These are phyloP conservation scores for Pseudoperonospora humuli DNA, from an alignment of 352 stramenopile genomes.

Conservation along the genomic window DNA sequence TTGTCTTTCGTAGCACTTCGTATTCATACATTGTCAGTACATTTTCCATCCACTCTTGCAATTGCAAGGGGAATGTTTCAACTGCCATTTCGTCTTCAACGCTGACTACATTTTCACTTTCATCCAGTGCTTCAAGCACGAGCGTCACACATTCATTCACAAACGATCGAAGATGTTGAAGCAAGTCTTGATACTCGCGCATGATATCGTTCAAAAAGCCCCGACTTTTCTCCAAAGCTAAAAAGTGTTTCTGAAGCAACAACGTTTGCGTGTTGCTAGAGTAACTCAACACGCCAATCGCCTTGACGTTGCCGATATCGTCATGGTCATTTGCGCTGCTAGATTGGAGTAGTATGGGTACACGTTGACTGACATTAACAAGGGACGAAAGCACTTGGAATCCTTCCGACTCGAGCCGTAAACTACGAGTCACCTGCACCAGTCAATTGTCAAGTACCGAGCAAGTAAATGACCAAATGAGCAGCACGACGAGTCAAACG, in stretches of 20 bases:
- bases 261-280: conserved; percentile 28
- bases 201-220: conserved; percentile 48
- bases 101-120: conserved; percentile 16
- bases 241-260: conserved; percentile 58
- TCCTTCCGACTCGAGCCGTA: conserved; percentile 50
- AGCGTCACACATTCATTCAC: conserved; percentile 25
- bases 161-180: conserved; percentile 36
- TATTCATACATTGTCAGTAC: conserved; percentile 59
- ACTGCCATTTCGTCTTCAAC: conserved; percentile 12
- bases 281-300: conserved; percentile 42
- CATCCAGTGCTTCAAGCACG: conserved; percentile 20
- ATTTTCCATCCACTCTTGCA: conserved; percentile 74
- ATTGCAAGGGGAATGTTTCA: conserved; percentile 16
- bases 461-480: background rate
- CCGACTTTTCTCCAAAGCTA: conserved; percentile 58
- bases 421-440: conserved; percentile 38
- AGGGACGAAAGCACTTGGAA: conserved; percentile 59
- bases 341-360: conserved; percentile 37
- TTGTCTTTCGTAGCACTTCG: conserved; percentile 49
- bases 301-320: conserved; percentile 2
- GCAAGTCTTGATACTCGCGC: conserved; percentile 36
- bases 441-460: conserved; percentile 5
- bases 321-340: background rate
- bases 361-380: conserved; percentile 50
- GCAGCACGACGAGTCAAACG: background rate